Base-by-base conservation (phyloP, 768 basidiomycete genomes). In the Pleurotus ostreatus region DNA sequence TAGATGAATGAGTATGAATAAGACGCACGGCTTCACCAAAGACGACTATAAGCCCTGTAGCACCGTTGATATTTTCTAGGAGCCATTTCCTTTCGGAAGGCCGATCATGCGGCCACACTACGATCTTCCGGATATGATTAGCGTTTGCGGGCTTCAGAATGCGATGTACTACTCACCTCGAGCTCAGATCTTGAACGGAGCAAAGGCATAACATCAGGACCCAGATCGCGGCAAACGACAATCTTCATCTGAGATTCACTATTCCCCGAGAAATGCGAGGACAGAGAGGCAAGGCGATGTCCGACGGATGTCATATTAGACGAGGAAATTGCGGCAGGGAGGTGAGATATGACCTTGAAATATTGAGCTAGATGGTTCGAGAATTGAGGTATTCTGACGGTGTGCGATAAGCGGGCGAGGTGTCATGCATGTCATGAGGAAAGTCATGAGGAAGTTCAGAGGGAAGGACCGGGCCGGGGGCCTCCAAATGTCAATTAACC, bases 51-150 rank as follows among this genome's bases (percentile, higher is more conserved):
- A 82, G 64, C 3, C 87, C 94, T 7, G 69, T 63, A 2, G 87
- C 84, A 3, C 86, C 90, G n/a, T 70, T 68, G 5, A 85, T 74
- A 59, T 93, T 88, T 53, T 88, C 75, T 18, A 93, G 70, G 3
- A 95, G 69, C 93, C 92, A 96, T 18, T 76, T 62, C 13, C 84
- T 75, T 39, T 82, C 79, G 56, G 83, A 88, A 2, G 71, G 63
- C 4, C 74, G 61, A 61, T 90, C 82, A 58, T 88, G 67, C 4
- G 71, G 65, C 80, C 79, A 82, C 4, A 74, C 43, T 5, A 75
- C 66, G 30, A 79, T 49, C 78, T 78, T 49, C 6, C n/a, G 39
- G 43, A 5, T 18, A 18, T 4, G 34, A 5, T 15, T 13, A 34
- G 16, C 15, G 16, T 22, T 4, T n/a, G 26, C 13, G 20, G 4